Evolutionary conservation across 2,329 filamentous ascomycete genomes (phyloP).

Genomic region (Botryotinia globosa): DNA sequence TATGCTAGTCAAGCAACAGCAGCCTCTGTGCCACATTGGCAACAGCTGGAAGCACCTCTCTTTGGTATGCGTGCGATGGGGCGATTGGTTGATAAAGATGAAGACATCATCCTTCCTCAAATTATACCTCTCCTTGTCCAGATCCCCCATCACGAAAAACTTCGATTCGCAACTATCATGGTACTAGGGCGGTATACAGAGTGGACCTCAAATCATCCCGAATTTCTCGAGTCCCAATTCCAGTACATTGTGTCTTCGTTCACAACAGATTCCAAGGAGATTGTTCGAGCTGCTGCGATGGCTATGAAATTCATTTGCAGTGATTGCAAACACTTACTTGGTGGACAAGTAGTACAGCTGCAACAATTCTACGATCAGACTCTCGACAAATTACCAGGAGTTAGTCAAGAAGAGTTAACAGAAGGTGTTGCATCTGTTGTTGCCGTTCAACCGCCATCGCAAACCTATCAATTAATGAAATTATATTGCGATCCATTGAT

Average conservation of each 20-base stretch:
- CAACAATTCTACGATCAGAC: constrained; percentile 92
- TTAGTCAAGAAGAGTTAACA: constrained; percentile 92
- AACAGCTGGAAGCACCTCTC: constrained; percentile 89
- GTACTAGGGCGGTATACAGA: constrained; percentile 94
- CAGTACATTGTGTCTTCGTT: constrained; percentile 96
- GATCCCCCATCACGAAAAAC: constrained; percentile 92
- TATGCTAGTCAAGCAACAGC: constrained; percentile 74
- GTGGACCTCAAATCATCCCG: constrained; percentile 92
- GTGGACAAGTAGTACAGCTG: constrained; percentile 77
- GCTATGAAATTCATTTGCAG: constrained; percentile 97
- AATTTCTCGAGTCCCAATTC: constrained; percentile 88
- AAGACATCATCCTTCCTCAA: constrained; percentile 81
- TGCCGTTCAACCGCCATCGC: constrained; percentile 74
- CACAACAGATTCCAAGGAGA: constrained; percentile 81
- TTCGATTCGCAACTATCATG: constrained; percentile 99
- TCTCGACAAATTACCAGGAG: constrained; percentile 77
- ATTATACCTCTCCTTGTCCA: constrained; percentile 92
- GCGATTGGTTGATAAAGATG: constrained; percentile 88
- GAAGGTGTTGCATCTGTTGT: constrained; percentile 93
- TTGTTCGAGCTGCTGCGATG: constrained; percentile 85
- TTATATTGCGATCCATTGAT: constrained; percentile 91
- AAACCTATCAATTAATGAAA: constrained; percentile 83
- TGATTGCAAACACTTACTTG: constrained; percentile 85
- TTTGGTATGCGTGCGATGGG: constrained; percentile 97
- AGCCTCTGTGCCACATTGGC: constrained; percentile 85